phyloP scores from a whole-genome alignment of 805 yeast genomes.

The Wickerhamiella musiphila region DNA sequence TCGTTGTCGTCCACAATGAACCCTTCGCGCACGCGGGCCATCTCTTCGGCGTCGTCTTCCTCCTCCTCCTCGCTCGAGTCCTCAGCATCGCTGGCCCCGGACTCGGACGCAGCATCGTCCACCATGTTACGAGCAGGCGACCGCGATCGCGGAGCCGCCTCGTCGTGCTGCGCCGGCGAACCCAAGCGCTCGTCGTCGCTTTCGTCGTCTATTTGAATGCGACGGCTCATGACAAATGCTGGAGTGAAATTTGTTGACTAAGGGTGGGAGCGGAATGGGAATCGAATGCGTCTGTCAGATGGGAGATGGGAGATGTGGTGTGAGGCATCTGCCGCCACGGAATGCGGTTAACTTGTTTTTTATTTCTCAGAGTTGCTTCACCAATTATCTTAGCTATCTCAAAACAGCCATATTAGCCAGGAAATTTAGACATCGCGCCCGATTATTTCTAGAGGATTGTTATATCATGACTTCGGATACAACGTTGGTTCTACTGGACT shows the following conservation, averaged over 20 bases:
- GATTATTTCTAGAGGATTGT: no score
- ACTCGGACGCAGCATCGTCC: slow-evolving; percentile 19
- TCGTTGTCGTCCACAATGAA: slow-evolving; percentile 89
- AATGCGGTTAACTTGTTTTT: no score
- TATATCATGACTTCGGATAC: no score
- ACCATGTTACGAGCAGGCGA: background rate
- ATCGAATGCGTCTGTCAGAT: background rate
- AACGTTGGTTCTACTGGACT: no score
- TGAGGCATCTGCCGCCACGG: background rate
- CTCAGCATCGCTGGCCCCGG: slow-evolving; percentile 27
- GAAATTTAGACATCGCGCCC: no score
- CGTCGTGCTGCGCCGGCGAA: background rate
- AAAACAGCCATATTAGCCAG: no score
- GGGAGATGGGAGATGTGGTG: background rate
- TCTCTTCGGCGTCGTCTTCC: slow-evolving; percentile 84
- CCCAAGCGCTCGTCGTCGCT: slow-evolving; percentile 12
- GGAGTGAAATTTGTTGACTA: slow-evolving; percentile 2
- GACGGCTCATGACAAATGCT: slow-evolving; percentile 11
- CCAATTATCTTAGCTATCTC: no score
- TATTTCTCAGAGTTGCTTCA: no score
- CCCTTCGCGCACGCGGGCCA: slow-evolving; percentile 68
- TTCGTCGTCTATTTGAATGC: slow-evolving; percentile 10
- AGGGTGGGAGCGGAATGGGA: background rate
- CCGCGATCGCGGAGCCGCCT: background rate
- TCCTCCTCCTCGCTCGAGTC: slow-evolving; percentile 86